Base-by-base conservation (phyloP, 345 rosid genomes). In the Cardamine occulta region DNA sequence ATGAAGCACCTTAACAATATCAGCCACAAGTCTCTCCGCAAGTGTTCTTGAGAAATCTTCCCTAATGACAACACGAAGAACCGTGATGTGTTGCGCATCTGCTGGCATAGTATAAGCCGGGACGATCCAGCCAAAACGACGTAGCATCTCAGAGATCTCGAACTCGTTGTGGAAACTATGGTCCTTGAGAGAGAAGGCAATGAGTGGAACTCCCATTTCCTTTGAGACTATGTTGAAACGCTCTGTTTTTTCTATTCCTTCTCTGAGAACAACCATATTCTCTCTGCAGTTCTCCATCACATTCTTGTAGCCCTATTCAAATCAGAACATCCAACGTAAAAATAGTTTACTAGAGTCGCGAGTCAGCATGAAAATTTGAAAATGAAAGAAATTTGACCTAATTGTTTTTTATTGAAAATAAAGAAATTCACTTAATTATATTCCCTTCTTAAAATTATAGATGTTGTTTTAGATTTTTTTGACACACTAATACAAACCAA, bases 51-150 rank as follows among this genome's bases (percentile, higher is more conserved):
- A 94, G 84, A 94, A 90, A 70, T 91, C 98, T 80, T 94, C 98
- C 45, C 98, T 80, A 0, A 91, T 82, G 17, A 94, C 98, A 4
- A 94, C 97, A 3, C 98, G 96, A 0, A 94, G 85, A 53, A 94
- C 98, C 0, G 98, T 94, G 8, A 94, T 63, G 74, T 94, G 96
- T 68, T 91, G 90, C 2, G 96, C 98, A 55, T 91, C 86, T 0
- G 97, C 93, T 0, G 98, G 98, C 97, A 93, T 91, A 8, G 92
- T 87, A 80, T 93, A 93, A 44, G 98, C 97, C 0, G 97, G 98
- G 68, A 93, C 97, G 0, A 93, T 91, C 97, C 98, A 93, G 0
- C 98, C 97, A n/a, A 83, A 91, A 15, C 98, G 89, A 3, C 97
- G 89, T 26, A 93, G 85, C 88, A 80, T 78, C 35, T 93, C 96